Percentiles rank a stretch among this genome's conserved stretches.
These are phyloP conservation scores for Ceratopteris richardii DNA, from an alignment of 75 land plant species.

Conservation along the genomic window DNA sequence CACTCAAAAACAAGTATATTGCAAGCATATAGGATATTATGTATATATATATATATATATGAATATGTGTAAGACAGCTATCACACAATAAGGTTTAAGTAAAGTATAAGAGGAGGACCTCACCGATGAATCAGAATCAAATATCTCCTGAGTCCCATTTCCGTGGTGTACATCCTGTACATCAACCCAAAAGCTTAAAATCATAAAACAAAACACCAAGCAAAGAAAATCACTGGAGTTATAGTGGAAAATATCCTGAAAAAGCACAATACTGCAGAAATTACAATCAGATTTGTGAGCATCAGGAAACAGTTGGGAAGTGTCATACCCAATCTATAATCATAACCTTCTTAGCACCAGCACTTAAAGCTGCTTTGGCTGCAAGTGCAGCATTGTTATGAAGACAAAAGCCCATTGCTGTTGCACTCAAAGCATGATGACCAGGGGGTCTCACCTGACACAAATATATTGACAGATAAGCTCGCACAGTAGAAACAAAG, in stretches of 20 bases:
- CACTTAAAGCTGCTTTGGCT: slow-evolving; percentile 73
- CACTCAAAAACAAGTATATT: too few relatives aligned
- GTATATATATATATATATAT: too few relatives aligned
- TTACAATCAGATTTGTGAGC: too few relatives aligned
- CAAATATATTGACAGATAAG: slow-evolving; percentile 2
- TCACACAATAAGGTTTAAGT: too few relatives aligned
- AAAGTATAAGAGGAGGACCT: slow-evolving; percentile 1
- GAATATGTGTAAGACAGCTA: too few relatives aligned
- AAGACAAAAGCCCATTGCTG: slow-evolving; percentile 91
- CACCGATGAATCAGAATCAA: slow-evolving; percentile 73
- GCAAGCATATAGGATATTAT: too few relatives aligned
- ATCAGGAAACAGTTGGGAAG: too few relatives aligned
- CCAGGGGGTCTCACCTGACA: slow-evolving; percentile 95
- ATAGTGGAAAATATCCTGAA: too few relatives aligned
- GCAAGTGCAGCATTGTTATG: slow-evolving; percentile 97
- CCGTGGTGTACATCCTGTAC: slow-evolving; percentile 97
- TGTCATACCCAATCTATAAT: slow-evolving; percentile 88
- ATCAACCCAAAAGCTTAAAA: too few relatives aligned
- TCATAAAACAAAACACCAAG: too few relatives aligned
- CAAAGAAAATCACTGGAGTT: too few relatives aligned
- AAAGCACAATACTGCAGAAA: too few relatives aligned
- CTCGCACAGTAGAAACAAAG: neutral
- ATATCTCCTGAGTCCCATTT: slow-evolving; percentile 98
- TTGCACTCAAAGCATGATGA: slow-evolving; percentile 83
- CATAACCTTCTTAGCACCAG: slow-evolving; percentile 84